These are phyloP conservation scores for Pseudocercospora ulei DNA, from an alignment of 2,329 filamentous ascomycete species.

Conservation along the genomic window DNA sequence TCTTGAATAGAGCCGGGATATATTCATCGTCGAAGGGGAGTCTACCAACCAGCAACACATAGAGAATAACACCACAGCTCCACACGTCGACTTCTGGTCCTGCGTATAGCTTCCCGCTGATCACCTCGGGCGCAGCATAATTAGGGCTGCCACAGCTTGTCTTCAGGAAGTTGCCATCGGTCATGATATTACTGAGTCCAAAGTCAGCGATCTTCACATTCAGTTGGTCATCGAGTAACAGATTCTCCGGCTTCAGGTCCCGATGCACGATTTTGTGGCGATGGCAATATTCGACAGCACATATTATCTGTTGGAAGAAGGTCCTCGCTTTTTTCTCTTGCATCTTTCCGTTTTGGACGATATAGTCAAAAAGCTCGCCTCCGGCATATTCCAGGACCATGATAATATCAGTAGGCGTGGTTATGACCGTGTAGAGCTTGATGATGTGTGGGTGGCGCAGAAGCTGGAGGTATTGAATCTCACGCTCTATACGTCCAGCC, in stretches of 20 bases:
- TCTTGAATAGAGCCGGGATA: constrained; percentile 93
- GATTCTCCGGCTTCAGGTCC: constrained; percentile 93
- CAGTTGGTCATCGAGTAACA: constrained; percentile 85
- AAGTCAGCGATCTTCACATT: constrained; percentile 99
- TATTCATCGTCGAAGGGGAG: constrained; percentile 97
- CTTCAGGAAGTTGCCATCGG: constrained; percentile 96
- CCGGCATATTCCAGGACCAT: constrained; percentile 99
- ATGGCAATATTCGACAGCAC: constrained; percentile 97
- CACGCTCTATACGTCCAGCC: constrained; percentile 91
- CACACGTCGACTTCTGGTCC: constrained; percentile 97
- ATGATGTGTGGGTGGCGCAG: constrained; percentile 97
- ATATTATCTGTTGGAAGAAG: constrained; percentile 98
- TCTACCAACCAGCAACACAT: constrained; percentile 54
- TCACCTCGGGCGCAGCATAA: constrained; percentile 95
- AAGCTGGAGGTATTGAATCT: constrained; percentile 95
- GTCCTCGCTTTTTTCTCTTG: constrained; percentile 84
- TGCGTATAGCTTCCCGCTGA: constrained; percentile 93
- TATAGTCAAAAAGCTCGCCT: constrained; percentile 94
- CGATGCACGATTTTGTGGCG: constrained; percentile 97
- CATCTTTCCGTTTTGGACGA: constrained; percentile 87
- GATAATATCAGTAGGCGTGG: constrained; percentile 86
- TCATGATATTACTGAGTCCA: constrained; percentile 98
- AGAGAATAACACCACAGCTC: constrained; percentile 65
- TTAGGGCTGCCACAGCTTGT: constrained; percentile 97
- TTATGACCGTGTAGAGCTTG: constrained; percentile 96